A percentile compares a stretch with the other conserved stretches of the same genome.
Evolutionary conservation across 2,329 filamentous ascomycete species (phyloP).

Genomic region (Cytospora piceicola): DNA sequence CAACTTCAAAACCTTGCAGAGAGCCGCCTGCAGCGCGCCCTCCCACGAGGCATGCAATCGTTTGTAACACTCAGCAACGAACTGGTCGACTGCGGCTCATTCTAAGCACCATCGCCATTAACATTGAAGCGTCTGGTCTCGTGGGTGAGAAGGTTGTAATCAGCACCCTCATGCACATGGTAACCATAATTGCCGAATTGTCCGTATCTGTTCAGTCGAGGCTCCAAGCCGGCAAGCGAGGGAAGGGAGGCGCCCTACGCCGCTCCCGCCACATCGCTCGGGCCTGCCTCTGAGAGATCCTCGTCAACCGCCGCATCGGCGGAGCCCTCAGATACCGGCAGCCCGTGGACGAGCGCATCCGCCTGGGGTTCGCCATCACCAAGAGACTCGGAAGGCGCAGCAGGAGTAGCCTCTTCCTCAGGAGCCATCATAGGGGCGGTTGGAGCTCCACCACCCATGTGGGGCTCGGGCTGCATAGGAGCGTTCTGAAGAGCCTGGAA

Average conservation of each 20-base stretch:
- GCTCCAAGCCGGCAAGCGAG: conserved; percentile 3
- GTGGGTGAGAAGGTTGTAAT: background rate
- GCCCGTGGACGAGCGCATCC: conserved; percentile 6
- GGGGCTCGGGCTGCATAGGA: conserved; percentile 25
- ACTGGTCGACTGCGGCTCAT: background rate
- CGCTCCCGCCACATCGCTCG: conserved; percentile 13
- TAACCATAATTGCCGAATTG: conserved; percentile 1
- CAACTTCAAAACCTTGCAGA: background rate
- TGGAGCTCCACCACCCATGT: conserved; percentile 13
- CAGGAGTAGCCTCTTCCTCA: conserved; percentile 8
- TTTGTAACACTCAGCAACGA: background rate
- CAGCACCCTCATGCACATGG: background rate
- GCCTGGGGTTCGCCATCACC: conserved; percentile 15
- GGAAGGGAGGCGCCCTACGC: conserved; percentile 14
- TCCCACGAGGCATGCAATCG: background rate
- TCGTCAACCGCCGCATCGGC: conserved; percentile 10
- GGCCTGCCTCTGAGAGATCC: conserved; percentile 19
- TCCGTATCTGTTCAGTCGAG: conserved; percentile 1
- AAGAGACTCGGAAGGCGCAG: conserved; percentile 21
- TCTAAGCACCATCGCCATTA: background rate
- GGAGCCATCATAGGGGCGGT: conserved; percentile 26
- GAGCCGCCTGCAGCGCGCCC: background rate
- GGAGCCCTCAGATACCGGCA: background rate
- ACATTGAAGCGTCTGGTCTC: background rate
- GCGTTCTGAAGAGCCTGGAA: conserved; percentile 28